These are phyloP conservation scores for Scedosporium boydii DNA, from an alignment of 2,329 filamentous ascomycete genomes.

Conservation along the genomic window DNA sequence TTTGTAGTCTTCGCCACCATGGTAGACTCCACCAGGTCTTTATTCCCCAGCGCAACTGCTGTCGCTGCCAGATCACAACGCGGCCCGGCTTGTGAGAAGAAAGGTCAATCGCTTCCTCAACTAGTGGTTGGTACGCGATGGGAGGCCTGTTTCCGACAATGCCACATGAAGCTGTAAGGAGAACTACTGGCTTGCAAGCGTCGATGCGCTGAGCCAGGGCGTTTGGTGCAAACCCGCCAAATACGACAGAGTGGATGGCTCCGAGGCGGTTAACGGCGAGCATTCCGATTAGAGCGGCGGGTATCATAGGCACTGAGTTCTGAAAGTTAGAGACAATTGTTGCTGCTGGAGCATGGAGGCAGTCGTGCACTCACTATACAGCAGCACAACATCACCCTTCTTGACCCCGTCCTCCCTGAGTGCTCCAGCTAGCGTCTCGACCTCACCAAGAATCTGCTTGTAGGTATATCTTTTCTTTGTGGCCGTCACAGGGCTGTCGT, in stretches of 20 bases:
- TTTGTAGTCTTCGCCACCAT: slow-evolving; percentile 49
- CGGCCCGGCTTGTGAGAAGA: slow-evolving; percentile 62
- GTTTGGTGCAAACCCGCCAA: slow-evolving; percentile 77
- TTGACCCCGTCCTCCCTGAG: slow-evolving; percentile 72
- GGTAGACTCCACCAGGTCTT: slow-evolving; percentile 59
- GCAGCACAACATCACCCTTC: slow-evolving; percentile 76
- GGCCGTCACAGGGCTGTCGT: slow-evolving; percentile 76
- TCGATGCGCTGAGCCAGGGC: slow-evolving; percentile 86
- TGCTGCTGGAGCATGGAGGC: no score
- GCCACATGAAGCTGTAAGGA: slow-evolving; percentile 85
- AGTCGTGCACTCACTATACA: slow-evolving; percentile 59
- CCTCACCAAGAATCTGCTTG: slow-evolving; percentile 62
- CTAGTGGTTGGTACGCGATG: slow-evolving; percentile 63
- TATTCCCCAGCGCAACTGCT: slow-evolving; percentile 60
- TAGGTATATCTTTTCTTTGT: slow-evolving; percentile 69
- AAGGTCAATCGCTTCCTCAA: slow-evolving; percentile 61
- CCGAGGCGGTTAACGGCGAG: slow-evolving; percentile 74
- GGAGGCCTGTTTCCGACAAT: slow-evolving; percentile 80
- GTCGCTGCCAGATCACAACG: slow-evolving; percentile 76
- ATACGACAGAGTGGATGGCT: slow-evolving; percentile 84
- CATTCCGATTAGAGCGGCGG: slow-evolving; percentile 76
- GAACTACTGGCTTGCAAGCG: slow-evolving; percentile 61
- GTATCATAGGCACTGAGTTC: slow-evolving; percentile 83
- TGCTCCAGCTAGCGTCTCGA: slow-evolving; percentile 73
- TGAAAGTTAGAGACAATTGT: not conserved